A percentile compares a stretch with the other conserved stretches of the same genome.
phyloP scores from a whole-genome alignment of 495 filamentous ascomycete species.

The Talaromyces proteolyticus region DNA sequence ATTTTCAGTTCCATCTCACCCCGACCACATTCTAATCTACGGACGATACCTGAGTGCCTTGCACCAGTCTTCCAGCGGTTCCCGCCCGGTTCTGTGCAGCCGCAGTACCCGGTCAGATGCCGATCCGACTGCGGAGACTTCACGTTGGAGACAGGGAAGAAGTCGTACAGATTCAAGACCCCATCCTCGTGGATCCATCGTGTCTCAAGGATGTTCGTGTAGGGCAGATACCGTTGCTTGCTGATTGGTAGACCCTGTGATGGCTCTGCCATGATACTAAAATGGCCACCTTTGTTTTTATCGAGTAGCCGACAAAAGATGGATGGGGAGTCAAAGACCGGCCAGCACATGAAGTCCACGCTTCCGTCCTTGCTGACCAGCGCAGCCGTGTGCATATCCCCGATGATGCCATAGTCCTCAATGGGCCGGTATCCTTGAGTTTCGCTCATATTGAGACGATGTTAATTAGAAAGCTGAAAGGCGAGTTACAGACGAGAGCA shows the following conservation, averaged over 20 bases:
- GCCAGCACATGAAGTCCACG: constrained; percentile 74
- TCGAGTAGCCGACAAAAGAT: constrained; percentile 65
- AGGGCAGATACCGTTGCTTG: constrained; percentile 67
- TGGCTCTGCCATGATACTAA: constrained; percentile 49
- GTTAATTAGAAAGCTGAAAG: too few relatives aligned
- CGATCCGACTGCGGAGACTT: constrained; percentile 16
- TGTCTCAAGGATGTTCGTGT: constrained; percentile 64
- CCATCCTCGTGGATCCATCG: constrained; percentile 67
- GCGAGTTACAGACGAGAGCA: not conserved
- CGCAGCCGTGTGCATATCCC: constrained; percentile 73
- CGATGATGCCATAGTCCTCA: constrained; percentile 71
- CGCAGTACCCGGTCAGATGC: constrained; percentile 29
- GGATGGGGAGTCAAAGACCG: constrained; percentile 61
- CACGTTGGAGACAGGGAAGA: constrained; percentile 49
- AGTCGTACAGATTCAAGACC: constrained; percentile 64
- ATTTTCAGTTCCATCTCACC: constrained; percentile 56
- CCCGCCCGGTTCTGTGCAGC: constrained; percentile 23
- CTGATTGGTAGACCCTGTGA: constrained; percentile 44
- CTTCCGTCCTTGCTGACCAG: constrained; percentile 65
- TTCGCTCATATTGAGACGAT: constrained; percentile 18
- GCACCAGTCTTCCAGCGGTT: constrained; percentile 35
- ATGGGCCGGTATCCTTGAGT: constrained; percentile 52
- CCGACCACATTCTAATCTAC: constrained; percentile 63
- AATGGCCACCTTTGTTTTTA: constrained; percentile 65
- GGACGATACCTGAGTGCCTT: constrained; percentile 45